A percentile compares a stretch with the other conserved stretches of the same genome.
Evolutionary conservation across 805 yeast genomes (phyloP).

Genomic region (Metschnikowia lunata): DNA sequence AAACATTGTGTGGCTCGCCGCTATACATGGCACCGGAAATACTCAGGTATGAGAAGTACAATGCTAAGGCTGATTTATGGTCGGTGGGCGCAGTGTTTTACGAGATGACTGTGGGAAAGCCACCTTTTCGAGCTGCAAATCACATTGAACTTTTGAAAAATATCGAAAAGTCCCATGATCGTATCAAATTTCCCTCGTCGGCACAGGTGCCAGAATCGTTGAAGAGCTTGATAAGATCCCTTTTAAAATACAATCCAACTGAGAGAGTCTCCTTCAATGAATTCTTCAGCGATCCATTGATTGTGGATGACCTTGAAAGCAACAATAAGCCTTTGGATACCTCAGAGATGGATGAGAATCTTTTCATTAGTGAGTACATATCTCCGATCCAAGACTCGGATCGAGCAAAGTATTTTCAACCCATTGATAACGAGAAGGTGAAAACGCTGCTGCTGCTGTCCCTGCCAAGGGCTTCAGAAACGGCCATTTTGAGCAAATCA

Average conservation of each 20-base stretch:
- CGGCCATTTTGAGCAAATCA: neutral
- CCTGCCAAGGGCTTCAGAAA: neutral
- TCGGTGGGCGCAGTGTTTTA: slow-evolving; percentile 94
- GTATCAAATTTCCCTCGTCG: slow-evolving; percentile 68
- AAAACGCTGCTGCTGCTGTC: neutral
- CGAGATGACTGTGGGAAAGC: slow-evolving; percentile 95
- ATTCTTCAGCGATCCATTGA: slow-evolving; percentile 72
- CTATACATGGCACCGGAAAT: slow-evolving; percentile 99
- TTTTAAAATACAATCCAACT: slow-evolving; percentile 79
- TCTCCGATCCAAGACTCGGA: slow-evolving; percentile 33
- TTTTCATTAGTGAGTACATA: slow-evolving; percentile 82
- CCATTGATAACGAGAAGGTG: slow-evolving; percentile 10
- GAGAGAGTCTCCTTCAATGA: slow-evolving; percentile 87
- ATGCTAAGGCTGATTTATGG: slow-evolving; percentile 97
- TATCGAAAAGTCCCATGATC: slow-evolving; percentile 78
- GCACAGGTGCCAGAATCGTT: slow-evolving; percentile 63
- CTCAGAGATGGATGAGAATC: slow-evolving; percentile 67
- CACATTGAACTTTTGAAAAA: slow-evolving; percentile 85
- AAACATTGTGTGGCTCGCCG: slow-evolving; percentile 96
- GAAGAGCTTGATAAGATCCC: slow-evolving; percentile 64
- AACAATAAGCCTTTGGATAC: slow-evolving; percentile 59
- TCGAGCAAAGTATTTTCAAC: slow-evolving; percentile 19
- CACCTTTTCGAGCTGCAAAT: slow-evolving; percentile 92
- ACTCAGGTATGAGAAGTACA: slow-evolving; percentile 86
- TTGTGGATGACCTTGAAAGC: slow-evolving; percentile 49